phyloP scores from a whole-genome alignment of 768 basidiomycete species.

The Strobilomyces dryophilus region DNA sequence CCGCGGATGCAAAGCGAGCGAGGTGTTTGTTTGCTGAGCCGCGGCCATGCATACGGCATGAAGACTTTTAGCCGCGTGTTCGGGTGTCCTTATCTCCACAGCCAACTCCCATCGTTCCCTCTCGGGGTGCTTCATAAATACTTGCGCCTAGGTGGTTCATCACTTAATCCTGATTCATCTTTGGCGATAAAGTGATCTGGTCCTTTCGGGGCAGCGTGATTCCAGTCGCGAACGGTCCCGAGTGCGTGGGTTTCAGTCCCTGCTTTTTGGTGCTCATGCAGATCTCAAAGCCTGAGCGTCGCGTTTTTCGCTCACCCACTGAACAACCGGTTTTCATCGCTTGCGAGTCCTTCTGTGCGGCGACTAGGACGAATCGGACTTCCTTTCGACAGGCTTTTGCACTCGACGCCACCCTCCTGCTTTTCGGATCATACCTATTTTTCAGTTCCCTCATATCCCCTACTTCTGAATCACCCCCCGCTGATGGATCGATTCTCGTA shows the following conservation, averaged over 20 bases:
- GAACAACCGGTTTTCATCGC: background rate
- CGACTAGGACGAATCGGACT: background rate
- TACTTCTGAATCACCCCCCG: no score
- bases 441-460: background rate
- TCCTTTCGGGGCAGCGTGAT: no score
- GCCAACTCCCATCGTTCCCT: background rate
- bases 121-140: background rate
- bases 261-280: background rate
- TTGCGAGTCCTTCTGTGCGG: background rate
- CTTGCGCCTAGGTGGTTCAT: background rate
- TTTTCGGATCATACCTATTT: background rate
- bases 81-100: background rate
- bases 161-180: background rate
- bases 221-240: no score
- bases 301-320: no score
- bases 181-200: no score
- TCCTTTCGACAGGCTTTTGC: background rate
- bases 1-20: conserved; percentile 5
- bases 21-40: background rate
- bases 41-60: background rate
- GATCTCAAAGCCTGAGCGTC: background rate
- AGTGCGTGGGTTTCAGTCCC: no score
- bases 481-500: conserved; percentile 16
- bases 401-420: background rate
- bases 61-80: background rate